Percentiles rank a stretch among this genome's conserved stretches.
Evolutionary conservation across 2,329 filamentous ascomycete genomes (phyloP).

Genomic region (Clonostachys chloroleuca): DNA sequence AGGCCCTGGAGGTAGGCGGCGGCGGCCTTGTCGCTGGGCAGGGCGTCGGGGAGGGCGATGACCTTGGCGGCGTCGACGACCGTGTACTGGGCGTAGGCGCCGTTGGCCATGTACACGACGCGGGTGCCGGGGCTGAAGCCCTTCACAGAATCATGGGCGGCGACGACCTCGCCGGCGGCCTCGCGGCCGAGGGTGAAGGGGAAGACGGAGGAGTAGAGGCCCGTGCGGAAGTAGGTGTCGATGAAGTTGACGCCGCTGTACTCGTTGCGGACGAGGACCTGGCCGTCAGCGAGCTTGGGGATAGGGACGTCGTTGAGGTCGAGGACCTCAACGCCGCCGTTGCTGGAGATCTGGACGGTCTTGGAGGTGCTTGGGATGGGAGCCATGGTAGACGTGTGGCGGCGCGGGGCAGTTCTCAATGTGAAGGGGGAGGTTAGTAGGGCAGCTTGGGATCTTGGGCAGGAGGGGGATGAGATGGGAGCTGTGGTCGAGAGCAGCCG

Average conservation of each 20-base stretch:
- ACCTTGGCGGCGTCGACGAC: conserved; percentile 47
- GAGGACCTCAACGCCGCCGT: conserved; percentile 66
- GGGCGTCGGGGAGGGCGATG: conserved; percentile 57
- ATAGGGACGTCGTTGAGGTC: conserved; percentile 67
- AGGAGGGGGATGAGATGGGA: no score
- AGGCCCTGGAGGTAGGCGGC: conserved; percentile 76
- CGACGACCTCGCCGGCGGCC: conserved; percentile 66
- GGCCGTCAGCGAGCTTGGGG: conserved; percentile 60
- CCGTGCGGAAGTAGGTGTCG: conserved; percentile 85
- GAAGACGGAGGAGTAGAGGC: conserved; percentile 70
- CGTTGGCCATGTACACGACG: conserved; percentile 61
- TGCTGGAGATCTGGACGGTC: conserved; percentile 60
- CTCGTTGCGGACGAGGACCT: conserved; percentile 78
- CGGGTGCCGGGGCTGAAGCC: conserved; percentile 60
- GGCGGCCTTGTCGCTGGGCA: conserved; percentile 59
- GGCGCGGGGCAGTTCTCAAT: no score
- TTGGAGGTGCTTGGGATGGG: conserved; percentile 68
- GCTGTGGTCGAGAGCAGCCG: no score
- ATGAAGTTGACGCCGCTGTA: conserved; percentile 84
- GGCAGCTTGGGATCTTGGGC: no score
- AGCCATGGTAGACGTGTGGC: conserved; percentile 52
- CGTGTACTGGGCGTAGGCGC: conserved; percentile 54
- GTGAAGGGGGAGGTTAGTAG: no score
- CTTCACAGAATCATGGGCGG: conserved; percentile 47
- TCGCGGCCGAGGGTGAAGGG: conserved; percentile 80